Base-by-base conservation (phyloP, 345 rosid genomes). In the Trapa bicornis region DNA sequence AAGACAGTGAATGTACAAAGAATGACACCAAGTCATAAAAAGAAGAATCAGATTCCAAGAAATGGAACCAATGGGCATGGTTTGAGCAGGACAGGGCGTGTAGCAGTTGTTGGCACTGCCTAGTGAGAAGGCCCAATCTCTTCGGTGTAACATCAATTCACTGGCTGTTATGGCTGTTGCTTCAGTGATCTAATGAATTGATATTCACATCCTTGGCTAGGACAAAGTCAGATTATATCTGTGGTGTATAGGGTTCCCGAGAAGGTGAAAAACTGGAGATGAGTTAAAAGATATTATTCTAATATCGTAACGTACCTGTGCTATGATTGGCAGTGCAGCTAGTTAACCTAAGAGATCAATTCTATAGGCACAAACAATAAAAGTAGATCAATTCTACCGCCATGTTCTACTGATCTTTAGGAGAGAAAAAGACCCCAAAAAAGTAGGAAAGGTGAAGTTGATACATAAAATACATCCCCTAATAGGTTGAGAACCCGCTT, bases 61-160 rank as follows among this genome's bases (percentile, higher is more conserved):
- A 41, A 76, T 70, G 79, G 68, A 35, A 75, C 73, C 37, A 74
- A 73, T 79, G 74, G 73, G 42, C 72, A 64, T 38, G 78, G 78
- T 62, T 65, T 72, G 29, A 65, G 78, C 60, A 67, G 73, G 69
- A 73, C 74, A 48, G 78, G 77, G 47, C 71, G 47, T 68, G 41
- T 77, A 58, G 78, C 85, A 7, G 61, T 22, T 35, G 79, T 78
- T 47, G 80, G 82, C 13, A 83, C 78, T 45, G 80, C 84, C 37
- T 84, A 85, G 52, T 82, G 73, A 41, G 43, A 41, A 8, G 43
- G 7, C 83, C 33, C 43, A 41, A 45, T 42, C 35, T 22, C n/a
- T 52, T 2, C 13, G 6, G 12, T 45, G 7, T 61, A 11, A 17
- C 12, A 41, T 45, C 41, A n/a, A 32, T 57, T 57, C 32, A 22